These are phyloP conservation scores for Poterioochromonas sp. DNA, from an alignment of 352 stramenopile genomes.

Conservation along the genomic window DNA sequence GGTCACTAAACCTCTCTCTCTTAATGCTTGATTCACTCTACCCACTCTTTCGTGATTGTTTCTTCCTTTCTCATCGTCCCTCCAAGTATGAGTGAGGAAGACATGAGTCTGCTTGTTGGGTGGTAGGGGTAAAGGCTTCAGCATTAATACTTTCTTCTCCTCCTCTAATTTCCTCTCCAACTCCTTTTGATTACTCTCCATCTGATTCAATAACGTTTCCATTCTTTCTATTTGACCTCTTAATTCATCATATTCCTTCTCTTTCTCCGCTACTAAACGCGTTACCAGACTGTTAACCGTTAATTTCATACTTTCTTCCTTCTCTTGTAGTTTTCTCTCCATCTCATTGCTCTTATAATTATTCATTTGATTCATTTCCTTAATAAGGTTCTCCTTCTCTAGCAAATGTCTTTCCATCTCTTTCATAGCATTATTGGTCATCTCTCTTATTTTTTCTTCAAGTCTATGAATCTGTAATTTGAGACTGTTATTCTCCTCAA, in stretches of 20 bases:
- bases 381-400: background rate
- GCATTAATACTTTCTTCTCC: slow-evolving; percentile 56
- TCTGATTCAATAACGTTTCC: slow-evolving; percentile 48
- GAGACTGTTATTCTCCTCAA: background rate
- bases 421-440: background rate
- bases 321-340: background rate
- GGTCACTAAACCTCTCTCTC: too few species aligned
- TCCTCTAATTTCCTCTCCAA: slow-evolving; percentile 53
- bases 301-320: background rate
- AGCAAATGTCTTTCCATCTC: background rate
- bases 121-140: slow-evolving; percentile 62
- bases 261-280: background rate
- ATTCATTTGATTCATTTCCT: background rate
- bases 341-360: background rate
- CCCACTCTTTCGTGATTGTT: too few species aligned
- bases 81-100: too few species aligned
- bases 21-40: too few species aligned
- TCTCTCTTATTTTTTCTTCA: background rate
- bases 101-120: slow-evolving; percentile 82
- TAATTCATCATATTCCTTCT: background rate
- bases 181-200: slow-evolving; percentile 64
- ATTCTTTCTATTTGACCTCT: background rate
- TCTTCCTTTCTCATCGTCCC: too few species aligned
- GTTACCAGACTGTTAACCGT: background rate
- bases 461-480: too few species aligned